Conservation (phyloP, 371 early-diverging fungal species). For the Mucor indicus region DNA sequence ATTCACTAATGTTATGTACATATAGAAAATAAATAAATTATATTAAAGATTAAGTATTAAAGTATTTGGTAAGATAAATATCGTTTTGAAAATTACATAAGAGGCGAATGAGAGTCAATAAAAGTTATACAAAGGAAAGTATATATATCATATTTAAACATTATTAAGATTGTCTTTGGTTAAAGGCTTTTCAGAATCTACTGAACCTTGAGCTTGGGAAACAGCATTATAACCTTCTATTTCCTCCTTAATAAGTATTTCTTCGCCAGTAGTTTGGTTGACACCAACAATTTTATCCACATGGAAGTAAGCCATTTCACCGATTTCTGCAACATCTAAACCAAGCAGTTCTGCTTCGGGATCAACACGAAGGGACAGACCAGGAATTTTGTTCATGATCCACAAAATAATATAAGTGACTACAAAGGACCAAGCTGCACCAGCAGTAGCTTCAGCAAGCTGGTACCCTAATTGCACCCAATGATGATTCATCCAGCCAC, state of each 20-base stretch:
- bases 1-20: no score
- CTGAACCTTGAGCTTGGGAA: slow-evolving; percentile 22
- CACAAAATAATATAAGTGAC: slow-evolving; percentile 71
- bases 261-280: slow-evolving; percentile 38
- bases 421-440: slow-evolving; percentile 77
- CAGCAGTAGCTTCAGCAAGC: slow-evolving; percentile 71
- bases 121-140: no score
- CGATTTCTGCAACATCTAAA: slow-evolving; percentile 76
- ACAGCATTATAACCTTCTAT: slow-evolving; percentile 22
- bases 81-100: no score
- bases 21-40: no score
- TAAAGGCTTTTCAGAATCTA: slow-evolving; percentile 16
- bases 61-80: no score
- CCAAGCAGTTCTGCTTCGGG: slow-evolving; percentile 70
- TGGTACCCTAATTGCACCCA: slow-evolving; percentile 82
- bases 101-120: no score
- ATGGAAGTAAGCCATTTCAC: slow-evolving; percentile 68
- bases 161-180: slow-evolving; percentile 16
- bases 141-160: no score
- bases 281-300: slow-evolving; percentile 42
- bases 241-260: slow-evolving; percentile 36
- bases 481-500: slow-evolving; percentile 85
- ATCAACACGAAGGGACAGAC: slow-evolving; percentile 69
- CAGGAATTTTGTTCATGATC: slow-evolving; percentile 79
- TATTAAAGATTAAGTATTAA: no score